These are phyloP conservation scores for Erysiphe neolycopersici DNA, from an alignment of 2,329 filamentous ascomycete genomes.

Conservation along the genomic window DNA sequence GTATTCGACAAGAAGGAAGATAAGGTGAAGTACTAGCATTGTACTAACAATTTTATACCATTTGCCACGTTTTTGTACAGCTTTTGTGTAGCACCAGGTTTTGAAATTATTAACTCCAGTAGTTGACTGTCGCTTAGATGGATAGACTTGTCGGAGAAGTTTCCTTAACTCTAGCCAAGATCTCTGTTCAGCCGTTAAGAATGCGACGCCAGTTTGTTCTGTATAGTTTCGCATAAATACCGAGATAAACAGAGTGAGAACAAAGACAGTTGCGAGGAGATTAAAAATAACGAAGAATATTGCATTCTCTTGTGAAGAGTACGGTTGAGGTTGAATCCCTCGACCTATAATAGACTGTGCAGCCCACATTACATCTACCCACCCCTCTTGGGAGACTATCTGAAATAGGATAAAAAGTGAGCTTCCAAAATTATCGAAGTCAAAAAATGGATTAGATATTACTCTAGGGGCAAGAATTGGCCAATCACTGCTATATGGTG, in stretches of 20 bases:
- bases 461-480: constrained; percentile 57
- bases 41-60: constrained; percentile 71
- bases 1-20: constrained; percentile 65
- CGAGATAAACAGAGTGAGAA: constrained; percentile 89
- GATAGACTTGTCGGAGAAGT: constrained; percentile 70
- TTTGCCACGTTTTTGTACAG: constrained; percentile 74
- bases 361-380: constrained; percentile 76
- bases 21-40: constrained; percentile 55
- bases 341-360: constrained; percentile 57
- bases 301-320: constrained; percentile 55
- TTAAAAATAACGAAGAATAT: constrained; percentile 95
- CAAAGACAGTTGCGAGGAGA: constrained; percentile 81
- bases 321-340: constrained; percentile 43
- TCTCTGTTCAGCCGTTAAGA: constrained; percentile 79
- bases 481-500: constrained; percentile 52
- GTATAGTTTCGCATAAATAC: constrained; percentile 99
- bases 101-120: constrained; percentile 56
- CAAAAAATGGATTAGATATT: constrained; percentile 58
- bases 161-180: constrained; percentile 94
- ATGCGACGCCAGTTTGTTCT: constrained; percentile 91
- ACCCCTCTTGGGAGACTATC: constrained; percentile 95
- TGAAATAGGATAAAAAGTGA: constrained; percentile 93
- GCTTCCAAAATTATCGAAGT: constrained; percentile 85
- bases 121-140: constrained; percentile 70
- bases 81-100: constrained; percentile 82